Percentiles rank a stretch among this genome's conserved stretches.
Conservation (phyloP, 2,329 filamentous ascomycete genomes). For the Capronia coronata region DNA sequence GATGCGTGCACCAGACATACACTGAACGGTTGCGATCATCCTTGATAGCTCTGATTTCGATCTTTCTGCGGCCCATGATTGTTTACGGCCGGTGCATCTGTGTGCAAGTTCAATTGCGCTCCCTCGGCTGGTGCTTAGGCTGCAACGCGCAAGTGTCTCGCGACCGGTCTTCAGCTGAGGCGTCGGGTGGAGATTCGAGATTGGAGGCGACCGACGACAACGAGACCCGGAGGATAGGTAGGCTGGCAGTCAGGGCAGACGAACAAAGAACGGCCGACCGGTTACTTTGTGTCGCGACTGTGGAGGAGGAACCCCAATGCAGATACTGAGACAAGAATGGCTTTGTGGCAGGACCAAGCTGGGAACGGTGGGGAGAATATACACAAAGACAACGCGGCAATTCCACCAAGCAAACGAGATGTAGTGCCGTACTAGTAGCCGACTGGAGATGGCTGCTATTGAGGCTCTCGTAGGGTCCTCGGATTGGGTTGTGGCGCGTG, state of each 20-base stretch:
- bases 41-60: constrained; percentile 99
- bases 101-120: not conserved
- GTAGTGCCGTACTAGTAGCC: not conserved
- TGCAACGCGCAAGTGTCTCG: not conserved
- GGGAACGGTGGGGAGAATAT: constrained; percentile 2
- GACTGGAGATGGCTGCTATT: not conserved
- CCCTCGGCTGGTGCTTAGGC: not conserved
- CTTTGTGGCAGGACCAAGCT: constrained; percentile 2
- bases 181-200: not conserved
- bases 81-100: constrained; percentile 13
- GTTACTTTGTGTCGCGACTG: not conserved
- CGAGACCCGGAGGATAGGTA: not conserved
- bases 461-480: too few relatives aligned
- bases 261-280: constrained; percentile 7
- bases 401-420: not conserved
- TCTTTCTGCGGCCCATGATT: constrained; percentile 94
- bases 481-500: constrained; percentile 4
- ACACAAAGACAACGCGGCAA: not conserved
- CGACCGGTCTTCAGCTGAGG: not conserved
- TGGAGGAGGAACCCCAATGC: not conserved
- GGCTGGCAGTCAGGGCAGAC: not conserved
- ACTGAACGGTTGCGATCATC: constrained; percentile 96
- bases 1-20: constrained; percentile 52
- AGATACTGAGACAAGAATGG: constrained; percentile 1
- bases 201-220: not conserved